These are phyloP conservation scores for Podaxis sp. DNA, from an alignment of 768 basidiomycete species.

Conservation along the genomic window DNA sequence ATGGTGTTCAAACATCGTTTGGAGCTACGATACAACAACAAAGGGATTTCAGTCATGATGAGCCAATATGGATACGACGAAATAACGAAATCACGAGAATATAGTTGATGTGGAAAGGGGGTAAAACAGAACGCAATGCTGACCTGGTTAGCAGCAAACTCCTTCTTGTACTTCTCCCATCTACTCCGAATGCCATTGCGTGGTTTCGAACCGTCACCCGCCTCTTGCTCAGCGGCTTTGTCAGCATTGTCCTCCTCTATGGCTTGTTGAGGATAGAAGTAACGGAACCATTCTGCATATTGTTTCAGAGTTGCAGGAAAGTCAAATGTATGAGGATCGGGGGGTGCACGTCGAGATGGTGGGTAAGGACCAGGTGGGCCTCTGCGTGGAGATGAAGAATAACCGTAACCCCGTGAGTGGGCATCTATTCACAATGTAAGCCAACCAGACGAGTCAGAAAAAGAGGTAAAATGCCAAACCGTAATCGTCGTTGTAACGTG, in stretches of 20 bases:
- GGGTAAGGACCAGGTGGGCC: conserved; percentile 41
- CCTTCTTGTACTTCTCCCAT: conserved; percentile 95
- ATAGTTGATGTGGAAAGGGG: conserved; percentile 18
- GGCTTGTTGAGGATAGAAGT: conserved; percentile 68
- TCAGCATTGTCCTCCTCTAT: conserved; percentile 80
- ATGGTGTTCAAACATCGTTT: conserved; percentile 95
- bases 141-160: conserved; percentile 84
- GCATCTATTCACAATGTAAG: conserved; percentile 39
- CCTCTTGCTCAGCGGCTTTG: conserved; percentile 80
- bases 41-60: conserved; percentile 27
- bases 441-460: conserved; percentile 11
- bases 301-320: conserved; percentile 80
- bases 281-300: conserved; percentile 87
- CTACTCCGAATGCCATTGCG: conserved; percentile 77
- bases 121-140: conserved; percentile 33
- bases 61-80: conserved; percentile 16
- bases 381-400: conserved; percentile 62
- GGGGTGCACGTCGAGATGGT: conserved; percentile 57
- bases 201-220: conserved; percentile 77
- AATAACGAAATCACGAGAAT: conserved; percentile 15
- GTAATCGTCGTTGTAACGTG: conserved; percentile 77
- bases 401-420: conserved; percentile 61
- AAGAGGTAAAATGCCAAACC: conserved; percentile 41
- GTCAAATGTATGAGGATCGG: conserved; percentile 78
- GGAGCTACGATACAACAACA: conserved; percentile 63